Evolutionary conservation across 1,284 basidiomycete species (phyloP), one percentile per base, ranked within the genome.

Genomic region (Fistulina hepatica): DNA sequence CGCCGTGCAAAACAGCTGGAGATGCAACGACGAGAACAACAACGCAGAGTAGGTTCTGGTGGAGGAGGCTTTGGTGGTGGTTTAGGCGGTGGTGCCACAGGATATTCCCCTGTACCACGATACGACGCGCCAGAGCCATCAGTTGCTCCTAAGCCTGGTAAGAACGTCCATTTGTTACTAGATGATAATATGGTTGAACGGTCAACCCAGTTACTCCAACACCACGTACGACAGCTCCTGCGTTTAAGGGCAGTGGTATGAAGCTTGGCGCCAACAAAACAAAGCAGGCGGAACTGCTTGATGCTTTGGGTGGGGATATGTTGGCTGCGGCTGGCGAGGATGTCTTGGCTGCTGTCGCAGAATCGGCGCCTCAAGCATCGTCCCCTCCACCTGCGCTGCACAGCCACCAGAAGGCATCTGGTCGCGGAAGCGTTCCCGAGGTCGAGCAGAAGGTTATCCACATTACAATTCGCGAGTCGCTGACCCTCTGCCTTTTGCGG

Each of bases 1-100:
- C 80, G 95, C 36, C 81, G 94, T 27, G 94, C 95, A 3, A 95
- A 97, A 59, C 93, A 97, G 57, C 80, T 99, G 50, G 95, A 99
- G 60, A 88, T 97, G 79, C 95, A 98, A 58, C 79, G 94, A 28
- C 73, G 94, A 33, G 92, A 95, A 56, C 89, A 92, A 57, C 88
- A 93, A 49, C 70, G 78, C 42, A 76, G 88, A 34, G 60, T 71
- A 11, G 71, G 25, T 27, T 11, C 70, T n/a, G 59, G 65, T 11
- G 63, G n/a, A n/a, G n/a, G n/a, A n/a, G n/a, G 67, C 9, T 58
- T 61, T 24, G 63, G 70, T 4, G 65, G 66, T 9, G 67, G 69
- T 16, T 66, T 82, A 10, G 75, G 78, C 8, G 73, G 80, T 20
- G 75, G 78, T 11, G 55, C 67, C 16, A 67, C 75, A 17, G 74